phyloP scores from a whole-genome alignment of 2,329 filamentous ascomycete genomes.

The Ceratocystis smalleyi region DNA sequence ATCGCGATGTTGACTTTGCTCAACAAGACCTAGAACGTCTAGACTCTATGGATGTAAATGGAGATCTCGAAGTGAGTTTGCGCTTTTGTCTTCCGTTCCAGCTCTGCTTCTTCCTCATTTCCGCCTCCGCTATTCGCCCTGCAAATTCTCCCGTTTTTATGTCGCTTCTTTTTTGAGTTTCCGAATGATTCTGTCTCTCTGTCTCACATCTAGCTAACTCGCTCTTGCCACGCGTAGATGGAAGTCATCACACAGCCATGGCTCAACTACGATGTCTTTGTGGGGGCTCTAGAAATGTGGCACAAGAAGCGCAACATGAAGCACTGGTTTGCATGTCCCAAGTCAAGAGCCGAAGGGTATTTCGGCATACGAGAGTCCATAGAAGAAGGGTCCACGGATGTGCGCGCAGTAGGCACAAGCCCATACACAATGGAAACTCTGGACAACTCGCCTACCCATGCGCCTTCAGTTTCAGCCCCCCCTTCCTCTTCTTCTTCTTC shows the following conservation, averaged over 20 bases:
- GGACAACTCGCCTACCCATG: neutral
- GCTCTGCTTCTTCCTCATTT: neutral
- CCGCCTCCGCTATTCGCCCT: neutral
- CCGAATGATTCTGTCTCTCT: neutral
- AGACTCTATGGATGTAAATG: neutral
- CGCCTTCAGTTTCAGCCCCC: neutral
- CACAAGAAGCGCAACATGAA: neutral
- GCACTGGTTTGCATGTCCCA: conserved; percentile 1
- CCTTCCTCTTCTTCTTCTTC: neutral
- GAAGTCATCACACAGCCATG: conserved; percentile 1
- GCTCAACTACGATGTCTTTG: conserved; percentile 2
- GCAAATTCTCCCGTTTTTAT: too few species aligned
- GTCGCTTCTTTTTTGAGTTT: neutral
- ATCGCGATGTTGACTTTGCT: conserved; percentile 5
- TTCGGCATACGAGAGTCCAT: neutral
- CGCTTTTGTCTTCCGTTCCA: neutral
- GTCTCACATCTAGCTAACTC: neutral
- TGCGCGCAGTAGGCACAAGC: neutral
- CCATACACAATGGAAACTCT: neutral
- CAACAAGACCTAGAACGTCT: neutral
- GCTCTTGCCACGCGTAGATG: neutral
- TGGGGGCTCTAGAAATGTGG: conserved; percentile 7
- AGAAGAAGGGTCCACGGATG: neutral
- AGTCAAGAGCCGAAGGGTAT: neutral
- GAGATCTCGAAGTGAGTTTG: neutral